Conservation (phyloP, 371 early-diverging fungal species). For the Circinella minor region DNA sequence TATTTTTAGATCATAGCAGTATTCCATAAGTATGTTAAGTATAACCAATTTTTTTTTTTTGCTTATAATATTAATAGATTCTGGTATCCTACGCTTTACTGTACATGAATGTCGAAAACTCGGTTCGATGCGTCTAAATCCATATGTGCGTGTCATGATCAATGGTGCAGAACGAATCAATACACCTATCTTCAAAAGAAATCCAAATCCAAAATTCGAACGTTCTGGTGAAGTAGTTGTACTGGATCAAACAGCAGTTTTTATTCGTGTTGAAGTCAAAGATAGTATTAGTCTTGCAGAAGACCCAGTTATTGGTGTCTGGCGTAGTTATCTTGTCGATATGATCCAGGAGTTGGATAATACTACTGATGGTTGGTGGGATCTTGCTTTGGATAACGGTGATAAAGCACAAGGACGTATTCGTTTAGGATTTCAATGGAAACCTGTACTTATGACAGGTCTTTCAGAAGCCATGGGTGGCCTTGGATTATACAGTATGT, state of each 20-base stretch:
- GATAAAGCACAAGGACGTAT: constrained; percentile 40
- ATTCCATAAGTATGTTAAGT: background rate
- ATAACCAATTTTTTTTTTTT: background rate
- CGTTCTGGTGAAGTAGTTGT: constrained; percentile 55
- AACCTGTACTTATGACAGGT: constrained; percentile 58
- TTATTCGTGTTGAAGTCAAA: constrained; percentile 42
- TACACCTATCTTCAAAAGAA: constrained; percentile 46
- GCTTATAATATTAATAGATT: constrained; percentile 31
- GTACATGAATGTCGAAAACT: constrained; percentile 57
- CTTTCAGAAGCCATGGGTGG: constrained; percentile 40
- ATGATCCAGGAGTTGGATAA: constrained; percentile 37
- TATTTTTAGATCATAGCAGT: too few species aligned
- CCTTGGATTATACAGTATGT: constrained; percentile 46
- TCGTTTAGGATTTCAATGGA: constrained; percentile 58
- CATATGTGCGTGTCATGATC: constrained; percentile 52
- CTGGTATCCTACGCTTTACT: constrained; percentile 55
- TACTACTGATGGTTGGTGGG: constrained; percentile 50
- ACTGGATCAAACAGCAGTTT: constrained; percentile 45
- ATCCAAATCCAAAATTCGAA: constrained; percentile 52
- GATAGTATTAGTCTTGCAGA: constrained; percentile 45
- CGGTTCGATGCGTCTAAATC: constrained; percentile 34
- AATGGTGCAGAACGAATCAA: constrained; percentile 52
- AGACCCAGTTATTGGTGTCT: constrained; percentile 39
- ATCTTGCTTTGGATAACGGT: constrained; percentile 31
- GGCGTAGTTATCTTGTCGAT: constrained; percentile 35